Base-by-base conservation (phyloP, 768 basidiomycete genomes). In the Tulasnella sp. region DNA sequence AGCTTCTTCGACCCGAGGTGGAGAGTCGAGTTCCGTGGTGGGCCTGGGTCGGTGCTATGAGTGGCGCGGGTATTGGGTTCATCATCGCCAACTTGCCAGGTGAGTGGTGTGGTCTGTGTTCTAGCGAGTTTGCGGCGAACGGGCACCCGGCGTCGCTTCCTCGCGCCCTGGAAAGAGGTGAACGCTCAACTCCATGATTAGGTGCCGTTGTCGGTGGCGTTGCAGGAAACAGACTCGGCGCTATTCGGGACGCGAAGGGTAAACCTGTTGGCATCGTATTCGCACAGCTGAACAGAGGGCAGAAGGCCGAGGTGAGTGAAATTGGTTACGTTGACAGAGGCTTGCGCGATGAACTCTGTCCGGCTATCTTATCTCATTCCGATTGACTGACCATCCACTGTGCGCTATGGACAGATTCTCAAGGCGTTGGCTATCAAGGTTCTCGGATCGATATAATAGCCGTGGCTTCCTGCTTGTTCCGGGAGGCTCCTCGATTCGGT, bases 261-360 rank as follows among this genome's bases (percentile, higher is more conserved):
- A 95, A 94, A 87, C 92, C 92, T 79, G 95, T 98, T 32, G 95
- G 93, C 2, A 88, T 92, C 11, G 96, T 98, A 23, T 98, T 98
- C 83, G 85, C 86, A 70, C 89, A 92, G 44, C 87, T 98, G 35
- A 91, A 90, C 23, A 88, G 90, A 2, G 86, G 85, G 73, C 92
- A 96, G 87, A 96, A 94, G 83, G 94, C 95, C 71, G 93, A 97
- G 90, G 95, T 94, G 72, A 81, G 80, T 86, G 82, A 11, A 61
- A 69, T 23, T 16, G 23, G 72, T 32, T 57, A 44, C 48, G 23
- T 42, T 37, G 75, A 76, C 32, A 20, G 46, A 32, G 40, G 44
- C 70, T 67, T 72, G 15, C 6, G 39, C 11, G 9, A 13, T 40
- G 40, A 40, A 40, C 40, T 40, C 40, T 40, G 26, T 73, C 78